A percentile compares a stretch with the other conserved stretches of the same genome.
These are phyloP conservation scores for Epichloe coenophiala DNA, from an alignment of 2,329 filamentous ascomycete species.

Conservation along the genomic window DNA sequence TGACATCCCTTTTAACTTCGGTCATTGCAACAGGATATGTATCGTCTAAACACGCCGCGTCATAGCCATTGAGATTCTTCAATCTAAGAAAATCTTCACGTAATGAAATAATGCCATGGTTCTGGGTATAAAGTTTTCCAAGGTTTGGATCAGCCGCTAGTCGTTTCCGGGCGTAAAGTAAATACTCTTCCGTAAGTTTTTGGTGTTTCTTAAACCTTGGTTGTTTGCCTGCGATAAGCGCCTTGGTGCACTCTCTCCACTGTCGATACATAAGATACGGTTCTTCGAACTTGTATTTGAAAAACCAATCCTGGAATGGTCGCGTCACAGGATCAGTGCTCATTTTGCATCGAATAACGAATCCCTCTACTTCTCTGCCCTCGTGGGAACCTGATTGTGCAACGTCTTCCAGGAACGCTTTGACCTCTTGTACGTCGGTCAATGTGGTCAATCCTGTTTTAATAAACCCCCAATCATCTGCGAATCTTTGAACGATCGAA, in stretches of 20 bases:
- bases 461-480: constrained; percentile 84
- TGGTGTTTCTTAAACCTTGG: constrained; percentile 77
- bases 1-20: constrained; percentile 51
- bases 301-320: constrained; percentile 88
- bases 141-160: constrained; percentile 56
- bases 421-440: constrained; percentile 60
- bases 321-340: constrained; percentile 32
- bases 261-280: constrained; percentile 98
- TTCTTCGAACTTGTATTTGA: constrained; percentile 99
- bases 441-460: constrained; percentile 72
- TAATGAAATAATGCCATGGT: constrained; percentile 89
- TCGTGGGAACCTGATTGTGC: constrained; percentile 83
- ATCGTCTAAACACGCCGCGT: constrained; percentile 68
- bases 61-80: constrained; percentile 74
- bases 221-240: constrained; percentile 60
- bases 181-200: constrained; percentile 82
- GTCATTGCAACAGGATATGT: constrained; percentile 30
- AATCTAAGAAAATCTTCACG: constrained; percentile 76
- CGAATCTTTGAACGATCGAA: constrained; percentile 73
- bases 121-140: constrained; percentile 60
- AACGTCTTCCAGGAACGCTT: constrained; percentile 67
- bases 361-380: constrained; percentile 89
- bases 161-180: constrained; percentile 64
- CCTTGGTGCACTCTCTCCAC: constrained; percentile 94
- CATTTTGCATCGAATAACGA: constrained; percentile 82